Percentiles rank a stretch among this genome's conserved stretches.
Conservation (phyloP, 2,329 filamentous ascomycete genomes). For the Alternaria consortialis region DNA sequence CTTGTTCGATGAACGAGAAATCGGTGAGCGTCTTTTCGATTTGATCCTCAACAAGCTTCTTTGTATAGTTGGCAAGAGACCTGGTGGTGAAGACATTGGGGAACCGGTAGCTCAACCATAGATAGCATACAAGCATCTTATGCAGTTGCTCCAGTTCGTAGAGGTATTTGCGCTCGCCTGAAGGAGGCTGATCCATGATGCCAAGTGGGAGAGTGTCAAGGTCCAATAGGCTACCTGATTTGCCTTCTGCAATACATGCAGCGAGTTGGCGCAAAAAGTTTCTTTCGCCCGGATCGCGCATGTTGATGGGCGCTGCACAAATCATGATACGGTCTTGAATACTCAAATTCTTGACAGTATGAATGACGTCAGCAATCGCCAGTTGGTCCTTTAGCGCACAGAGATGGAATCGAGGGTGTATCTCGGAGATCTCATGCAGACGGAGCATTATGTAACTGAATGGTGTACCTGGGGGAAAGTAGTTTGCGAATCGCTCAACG, state of each 20-base stretch:
- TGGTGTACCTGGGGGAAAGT: constrained; percentile 82
- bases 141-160: constrained; percentile 78
- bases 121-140: constrained; percentile 81
- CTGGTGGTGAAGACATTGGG: constrained; percentile 80
- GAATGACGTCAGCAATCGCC: constrained; percentile 76
- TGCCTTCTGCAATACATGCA: constrained; percentile 72
- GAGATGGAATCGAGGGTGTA: constrained; percentile 74
- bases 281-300: constrained; percentile 59
- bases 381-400: constrained; percentile 71
- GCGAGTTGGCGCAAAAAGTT: constrained; percentile 71
- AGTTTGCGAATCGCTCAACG: constrained; percentile 78
- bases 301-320: constrained; percentile 72
- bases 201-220: constrained; percentile 76
- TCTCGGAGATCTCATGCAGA: constrained; percentile 72
- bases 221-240: constrained; percentile 73
- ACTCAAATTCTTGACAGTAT: constrained; percentile 71
- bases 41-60: constrained; percentile 76
- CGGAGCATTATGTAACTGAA: constrained; percentile 84
- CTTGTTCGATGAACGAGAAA: constrained; percentile 57
- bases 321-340: constrained; percentile 80
- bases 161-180: constrained; percentile 66
- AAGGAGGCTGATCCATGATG: constrained; percentile 68
- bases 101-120: constrained; percentile 94
- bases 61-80: constrained; percentile 79
- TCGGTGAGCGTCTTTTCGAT: constrained; percentile 71